Conservation (phyloP, 345 rosid genomes). For the Brassica rapa region DNA sequence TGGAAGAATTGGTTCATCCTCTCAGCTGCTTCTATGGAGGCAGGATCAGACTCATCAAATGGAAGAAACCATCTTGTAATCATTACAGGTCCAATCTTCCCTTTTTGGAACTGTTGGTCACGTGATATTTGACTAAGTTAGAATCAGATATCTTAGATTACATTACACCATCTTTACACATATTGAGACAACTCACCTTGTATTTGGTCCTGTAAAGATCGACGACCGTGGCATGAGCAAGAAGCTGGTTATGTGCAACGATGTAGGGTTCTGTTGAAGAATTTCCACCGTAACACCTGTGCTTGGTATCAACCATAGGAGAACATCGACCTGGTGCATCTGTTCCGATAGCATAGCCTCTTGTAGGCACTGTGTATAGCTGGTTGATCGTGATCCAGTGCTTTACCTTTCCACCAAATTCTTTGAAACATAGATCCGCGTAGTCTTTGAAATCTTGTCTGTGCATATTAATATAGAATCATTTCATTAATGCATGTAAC, state of each 20-base stretch:
- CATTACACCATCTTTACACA: background rate
- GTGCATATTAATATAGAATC: too few species aligned
- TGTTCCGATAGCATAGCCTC: too few species aligned
- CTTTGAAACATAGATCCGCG: too few species aligned
- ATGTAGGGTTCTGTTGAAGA: slow-evolving; percentile 36
- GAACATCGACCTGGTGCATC: too few species aligned
- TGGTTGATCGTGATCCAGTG: too few species aligned
- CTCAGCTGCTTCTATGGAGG: background rate
- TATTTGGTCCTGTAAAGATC: slow-evolving; percentile 31
- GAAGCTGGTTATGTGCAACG: slow-evolving; percentile 34
- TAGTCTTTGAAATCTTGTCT: too few species aligned
- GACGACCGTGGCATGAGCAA: slow-evolving; percentile 32
- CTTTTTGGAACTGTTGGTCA: background rate
- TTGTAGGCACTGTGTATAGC: too few species aligned
- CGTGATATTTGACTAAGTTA: background rate
- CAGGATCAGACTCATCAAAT: background rate
- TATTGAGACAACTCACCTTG: slow-evolving; percentile 2
- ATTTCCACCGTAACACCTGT: slow-evolving; percentile 30
- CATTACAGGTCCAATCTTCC: background rate
- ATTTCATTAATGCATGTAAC: too few species aligned
- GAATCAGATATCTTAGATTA: background rate
- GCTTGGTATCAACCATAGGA: background rate
- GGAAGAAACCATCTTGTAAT: background rate
- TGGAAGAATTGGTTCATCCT: background rate
- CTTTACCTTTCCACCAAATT: too few species aligned